phyloP scores from a whole-genome alignment of 2,329 filamentous ascomycete genomes.

The Penicillium sp. region DNA sequence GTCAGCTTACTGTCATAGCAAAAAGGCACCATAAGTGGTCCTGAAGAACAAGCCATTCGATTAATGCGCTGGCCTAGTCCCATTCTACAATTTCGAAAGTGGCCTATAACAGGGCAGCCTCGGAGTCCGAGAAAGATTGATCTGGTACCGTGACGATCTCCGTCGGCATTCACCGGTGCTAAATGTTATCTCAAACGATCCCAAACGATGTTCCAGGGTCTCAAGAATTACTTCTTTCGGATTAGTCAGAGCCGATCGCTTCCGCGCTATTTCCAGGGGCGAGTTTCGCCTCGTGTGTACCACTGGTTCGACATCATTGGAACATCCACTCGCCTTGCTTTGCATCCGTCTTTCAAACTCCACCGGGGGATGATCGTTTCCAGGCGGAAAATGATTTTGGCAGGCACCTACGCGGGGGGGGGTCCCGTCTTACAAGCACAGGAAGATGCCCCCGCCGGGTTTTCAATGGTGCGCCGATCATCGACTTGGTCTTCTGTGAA shows the following conservation, averaged over 20 bases:
- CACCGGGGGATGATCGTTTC: not conserved
- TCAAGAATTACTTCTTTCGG: not conserved
- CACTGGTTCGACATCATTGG: not conserved
- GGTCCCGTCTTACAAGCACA: not conserved
- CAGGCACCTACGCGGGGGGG: not conserved
- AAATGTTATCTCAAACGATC: not conserved
- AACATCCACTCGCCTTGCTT: not conserved
- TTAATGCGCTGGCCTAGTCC: not conserved
- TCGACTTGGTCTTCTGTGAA: not conserved
- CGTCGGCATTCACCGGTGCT: too few species aligned
- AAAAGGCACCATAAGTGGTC: not conserved
- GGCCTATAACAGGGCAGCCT: too few species aligned
- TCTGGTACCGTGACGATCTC: too few species aligned
- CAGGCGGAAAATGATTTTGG: not conserved
- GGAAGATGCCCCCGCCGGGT: not conserved
- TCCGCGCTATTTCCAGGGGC: not conserved
- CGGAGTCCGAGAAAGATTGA: too few species aligned
- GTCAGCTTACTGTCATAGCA: not conserved
- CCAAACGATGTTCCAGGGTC: not conserved
- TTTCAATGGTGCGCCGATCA: constrained; percentile 1
- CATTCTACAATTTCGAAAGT: not conserved
- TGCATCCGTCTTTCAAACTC: too few species aligned
- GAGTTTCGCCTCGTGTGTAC: not conserved
- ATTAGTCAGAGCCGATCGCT: constrained; percentile 2
- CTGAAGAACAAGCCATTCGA: not conserved